A percentile compares a stretch with the other conserved stretches of the same genome.
Evolutionary conservation across 2,329 filamentous ascomycete genomes (phyloP).

Genomic region (Aspergillus spinulosporus): DNA sequence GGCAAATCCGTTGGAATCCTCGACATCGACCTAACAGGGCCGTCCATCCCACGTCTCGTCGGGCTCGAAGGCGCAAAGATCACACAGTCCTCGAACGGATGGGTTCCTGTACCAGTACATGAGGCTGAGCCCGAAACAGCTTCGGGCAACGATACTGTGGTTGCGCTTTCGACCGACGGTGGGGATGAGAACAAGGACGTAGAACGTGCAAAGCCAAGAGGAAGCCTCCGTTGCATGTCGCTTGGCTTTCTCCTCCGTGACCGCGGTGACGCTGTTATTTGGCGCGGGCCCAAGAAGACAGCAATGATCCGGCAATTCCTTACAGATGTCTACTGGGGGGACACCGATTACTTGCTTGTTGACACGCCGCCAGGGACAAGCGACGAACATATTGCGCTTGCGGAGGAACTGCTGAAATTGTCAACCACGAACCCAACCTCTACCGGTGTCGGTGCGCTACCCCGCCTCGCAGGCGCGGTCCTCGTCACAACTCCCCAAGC

Average conservation of each 20-base stretch:
- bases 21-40: conserved; percentile 93
- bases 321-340: conserved; percentile 82
- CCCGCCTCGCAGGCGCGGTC: conserved; percentile 80
- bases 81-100: conserved; percentile 84
- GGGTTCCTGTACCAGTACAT: conserved; percentile 87
- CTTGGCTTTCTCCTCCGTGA: conserved; percentile 84
- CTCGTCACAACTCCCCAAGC: conserved; percentile 96
- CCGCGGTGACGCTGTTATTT: conserved; percentile 89
- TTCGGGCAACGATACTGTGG: neutral
- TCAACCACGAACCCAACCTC: conserved; percentile 30
- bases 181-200: neutral
- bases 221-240: conserved; percentile 71
- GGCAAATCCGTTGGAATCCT: conserved; percentile 91
- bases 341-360: conserved; percentile 87
- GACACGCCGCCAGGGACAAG: conserved; percentile 96
- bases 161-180: neutral
- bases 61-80: conserved; percentile 87
- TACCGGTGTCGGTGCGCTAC: conserved; percentile 29
- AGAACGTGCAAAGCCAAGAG: conserved; percentile 18
- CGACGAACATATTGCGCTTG: conserved; percentile 94
- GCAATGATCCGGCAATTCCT: conserved; percentile 98
- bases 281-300: conserved; percentile 97
- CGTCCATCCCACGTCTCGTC: conserved; percentile 93
- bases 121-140: conserved; percentile 36
- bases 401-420: conserved; percentile 71